Conservation (phyloP, 2,329 filamentous ascomycete species). For the Tolypocladium capitatum region DNA sequence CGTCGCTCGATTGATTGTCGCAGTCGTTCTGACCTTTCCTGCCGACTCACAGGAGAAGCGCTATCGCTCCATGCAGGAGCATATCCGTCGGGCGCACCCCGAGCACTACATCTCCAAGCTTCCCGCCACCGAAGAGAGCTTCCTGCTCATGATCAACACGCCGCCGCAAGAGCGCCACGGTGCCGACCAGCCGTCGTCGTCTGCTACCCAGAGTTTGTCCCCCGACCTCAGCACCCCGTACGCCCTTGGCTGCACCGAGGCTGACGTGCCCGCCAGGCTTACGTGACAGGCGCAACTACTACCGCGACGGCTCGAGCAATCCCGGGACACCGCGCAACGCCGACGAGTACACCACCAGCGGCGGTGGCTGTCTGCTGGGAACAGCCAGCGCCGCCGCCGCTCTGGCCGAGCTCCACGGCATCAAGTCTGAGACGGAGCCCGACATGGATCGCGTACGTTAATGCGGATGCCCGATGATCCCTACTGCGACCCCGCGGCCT, state of each 20-base stretch:
- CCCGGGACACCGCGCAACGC: constrained; percentile 55
- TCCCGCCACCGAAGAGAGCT: constrained; percentile 95
- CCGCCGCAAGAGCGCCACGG: constrained; percentile 61
- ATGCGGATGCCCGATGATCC: not conserved
- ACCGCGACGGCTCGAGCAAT: constrained; percentile 51
- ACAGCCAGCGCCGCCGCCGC: constrained; percentile 66
- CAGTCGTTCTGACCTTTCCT: constrained; percentile 10
- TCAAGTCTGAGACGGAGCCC: constrained; percentile 64
- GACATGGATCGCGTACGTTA: constrained; percentile 62
- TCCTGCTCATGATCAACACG: constrained; percentile 88
- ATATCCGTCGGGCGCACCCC: constrained; percentile 92
- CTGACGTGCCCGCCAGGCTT: constrained; percentile 25
- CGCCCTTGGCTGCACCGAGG: constrained; percentile 1
- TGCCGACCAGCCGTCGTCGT: constrained; percentile 18
- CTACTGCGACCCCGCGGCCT: constrained; percentile 11
- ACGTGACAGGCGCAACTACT: constrained; percentile 36
- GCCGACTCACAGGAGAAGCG: constrained; percentile 60
- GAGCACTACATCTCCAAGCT: constrained; percentile 97
- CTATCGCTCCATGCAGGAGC: constrained; percentile 98
- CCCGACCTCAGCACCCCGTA: constrained; percentile 6
- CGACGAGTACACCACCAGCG: constrained; percentile 50
- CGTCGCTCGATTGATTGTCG: not conserved
- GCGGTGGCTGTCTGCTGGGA: constrained; percentile 32
- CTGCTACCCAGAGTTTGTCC: constrained; percentile 19
- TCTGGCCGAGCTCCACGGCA: constrained; percentile 67